Evolutionary conservation across 345 rosid genomes (phyloP).

Genomic region (Eucalyptus coolabah): DNA sequence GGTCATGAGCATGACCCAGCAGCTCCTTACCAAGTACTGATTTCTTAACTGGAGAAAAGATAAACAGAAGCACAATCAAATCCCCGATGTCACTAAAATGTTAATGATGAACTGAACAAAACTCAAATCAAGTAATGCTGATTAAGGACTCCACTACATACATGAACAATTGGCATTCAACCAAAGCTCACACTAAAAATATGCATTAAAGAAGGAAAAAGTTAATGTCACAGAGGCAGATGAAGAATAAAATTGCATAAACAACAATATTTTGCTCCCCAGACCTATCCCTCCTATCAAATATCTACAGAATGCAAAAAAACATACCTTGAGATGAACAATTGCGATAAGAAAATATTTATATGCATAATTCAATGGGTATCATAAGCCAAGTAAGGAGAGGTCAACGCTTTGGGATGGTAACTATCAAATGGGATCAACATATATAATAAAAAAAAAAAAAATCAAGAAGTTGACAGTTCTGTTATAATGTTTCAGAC

Average conservation of each 20-base stretch:
- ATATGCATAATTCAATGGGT: neutral
- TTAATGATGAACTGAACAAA: neutral
- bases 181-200: neutral
- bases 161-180: neutral
- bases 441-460: neutral
- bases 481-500: neutral
- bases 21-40: constrained; percentile 44
- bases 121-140: neutral
- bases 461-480: neutral
- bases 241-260: neutral
- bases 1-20: constrained; percentile 51
- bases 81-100: neutral
- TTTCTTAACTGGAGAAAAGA: constrained; percentile 48
- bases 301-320: neutral
- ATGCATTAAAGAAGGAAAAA: neutral
- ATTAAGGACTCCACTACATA: neutral
- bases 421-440: neutral
- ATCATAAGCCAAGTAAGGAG: neutral
- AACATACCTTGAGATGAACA: neutral
- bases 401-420: neutral
- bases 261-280: neutral
- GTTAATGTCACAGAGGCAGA: neutral
- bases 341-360: neutral
- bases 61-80: neutral
- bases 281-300: neutral